Evolutionary conservation across 2,329 filamentous ascomycete species (phyloP), one percentile per base, ranked within the genome.

Genomic region (Polytolypa hystricis): DNA sequence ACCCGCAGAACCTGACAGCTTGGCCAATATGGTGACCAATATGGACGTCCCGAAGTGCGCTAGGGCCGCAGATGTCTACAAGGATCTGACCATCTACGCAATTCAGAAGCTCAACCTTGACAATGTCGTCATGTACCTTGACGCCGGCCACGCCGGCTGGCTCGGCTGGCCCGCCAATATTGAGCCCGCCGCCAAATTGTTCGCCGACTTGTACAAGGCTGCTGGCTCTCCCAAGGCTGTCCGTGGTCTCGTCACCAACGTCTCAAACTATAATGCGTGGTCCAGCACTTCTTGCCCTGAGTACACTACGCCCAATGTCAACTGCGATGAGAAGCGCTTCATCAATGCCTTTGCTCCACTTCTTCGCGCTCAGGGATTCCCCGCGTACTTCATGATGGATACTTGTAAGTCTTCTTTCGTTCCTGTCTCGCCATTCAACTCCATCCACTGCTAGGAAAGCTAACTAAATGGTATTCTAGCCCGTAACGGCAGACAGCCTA

Each of bases 71-170:
- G 44, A 60, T 4, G 69, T 68, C 28, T 79, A 79, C 60, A 64
- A 67, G 45, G 66, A 70, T 18, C 63, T 56, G 33, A 47, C 47
- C 6, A 58, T 58, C 43, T 61, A 50, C 35, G 51, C 54, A 5
- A 49, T 54, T 35, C 49, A 58, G 35, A 50, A 58, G 40, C 53
- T 52, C 18, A 44, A 77, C 56, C 60, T 78, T 19, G 59, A 66
- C 41, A 78, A 79, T 50, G 74, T 79, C 18, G 61, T 71, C 44
- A 73, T 75, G 70, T 79, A 79, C 53, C 53, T 79, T 15, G 75
- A 79, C 46, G 74, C 72, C 6, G 74, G 72, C 40, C 74, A 79
- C 53, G 73, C 69, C 18, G 74, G 75, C 42, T 79, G 75, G 75
- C 64, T 79, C 28, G 74, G 74, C 48, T 79, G 74, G 74, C 54